These are phyloP conservation scores for Raffaelea albimanens DNA, from an alignment of 2,329 filamentous ascomycete genomes.

Conservation along the genomic window DNA sequence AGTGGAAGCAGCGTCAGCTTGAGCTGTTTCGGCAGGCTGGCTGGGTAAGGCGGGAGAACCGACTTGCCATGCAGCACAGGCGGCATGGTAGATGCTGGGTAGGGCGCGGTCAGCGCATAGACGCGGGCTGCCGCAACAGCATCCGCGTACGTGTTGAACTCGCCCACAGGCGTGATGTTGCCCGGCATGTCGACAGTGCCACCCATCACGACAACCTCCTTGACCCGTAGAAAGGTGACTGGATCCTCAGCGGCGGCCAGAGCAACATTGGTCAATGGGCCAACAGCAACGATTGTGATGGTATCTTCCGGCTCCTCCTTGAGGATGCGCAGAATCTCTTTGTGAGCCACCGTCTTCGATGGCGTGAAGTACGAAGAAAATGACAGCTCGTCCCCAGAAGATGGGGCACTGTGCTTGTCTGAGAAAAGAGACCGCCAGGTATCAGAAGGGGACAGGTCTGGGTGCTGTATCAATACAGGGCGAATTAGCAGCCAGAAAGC, in stretches of 20 bases:
- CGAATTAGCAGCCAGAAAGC: not conserved
- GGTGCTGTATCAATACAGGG: constrained; percentile 33
- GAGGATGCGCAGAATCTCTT: constrained; percentile 83
- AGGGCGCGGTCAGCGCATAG: constrained; percentile 66
- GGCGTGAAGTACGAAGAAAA: constrained; percentile 61
- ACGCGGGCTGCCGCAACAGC: constrained; percentile 66
- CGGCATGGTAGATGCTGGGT: constrained; percentile 73
- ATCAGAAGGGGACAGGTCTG: constrained; percentile 64
- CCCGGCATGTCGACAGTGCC: constrained; percentile 71
- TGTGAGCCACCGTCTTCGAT: constrained; percentile 63
- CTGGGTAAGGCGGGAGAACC: constrained; percentile 52
- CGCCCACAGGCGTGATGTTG: constrained; percentile 76
- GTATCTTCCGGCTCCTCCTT: constrained; percentile 72
- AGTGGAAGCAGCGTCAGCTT: constrained; percentile 65
- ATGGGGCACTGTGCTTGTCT: constrained; percentile 18
- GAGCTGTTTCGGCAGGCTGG: constrained; percentile 50
- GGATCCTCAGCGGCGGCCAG: constrained; percentile 81
- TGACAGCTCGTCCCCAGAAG: constrained; percentile 26
- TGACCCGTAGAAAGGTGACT: constrained; percentile 77
- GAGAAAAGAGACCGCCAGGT: constrained; percentile 65
- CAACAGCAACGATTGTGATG: constrained; percentile 82
- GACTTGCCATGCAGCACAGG: constrained; percentile 43
- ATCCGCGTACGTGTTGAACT: constrained; percentile 96
- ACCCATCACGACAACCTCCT: constrained; percentile 93
- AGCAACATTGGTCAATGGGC: constrained; percentile 88